Evolutionary conservation across 176 grass and related monocot genomes (phyloP).

Genomic region (Phoenix roebelenii): DNA sequence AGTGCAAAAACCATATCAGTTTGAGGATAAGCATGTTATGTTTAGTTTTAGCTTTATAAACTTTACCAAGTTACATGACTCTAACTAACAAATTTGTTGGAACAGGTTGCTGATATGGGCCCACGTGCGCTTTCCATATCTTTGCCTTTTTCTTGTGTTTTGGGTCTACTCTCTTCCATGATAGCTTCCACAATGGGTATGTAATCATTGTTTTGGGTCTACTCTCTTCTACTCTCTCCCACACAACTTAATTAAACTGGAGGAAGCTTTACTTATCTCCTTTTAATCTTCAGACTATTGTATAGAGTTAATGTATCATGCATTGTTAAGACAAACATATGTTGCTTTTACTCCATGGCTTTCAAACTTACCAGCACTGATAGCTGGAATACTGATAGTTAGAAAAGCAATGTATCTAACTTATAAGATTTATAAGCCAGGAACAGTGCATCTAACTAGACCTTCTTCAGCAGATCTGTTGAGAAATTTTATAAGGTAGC

Average conservation of each 20-base stretch:
- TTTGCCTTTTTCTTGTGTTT: slow-evolving; percentile 87
- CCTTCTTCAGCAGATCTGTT: too few species aligned
- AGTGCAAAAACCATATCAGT: neutral
- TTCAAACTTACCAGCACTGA: too few species aligned
- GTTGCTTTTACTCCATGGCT: too few species aligned
- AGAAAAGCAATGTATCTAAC: too few species aligned
- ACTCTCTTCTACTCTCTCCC: neutral
- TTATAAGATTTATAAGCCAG: too few species aligned
- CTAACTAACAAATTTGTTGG: slow-evolving; percentile 12
- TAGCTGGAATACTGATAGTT: too few species aligned
- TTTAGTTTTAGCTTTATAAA: slow-evolving; percentile 12
- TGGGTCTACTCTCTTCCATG: slow-evolving; percentile 93
- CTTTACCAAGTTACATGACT: slow-evolving; percentile 11
- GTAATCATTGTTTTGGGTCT: neutral
- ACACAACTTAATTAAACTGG: neutral
- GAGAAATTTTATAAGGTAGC: too few species aligned
- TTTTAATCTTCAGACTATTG: too few species aligned
- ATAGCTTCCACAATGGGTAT: slow-evolving; percentile 94
- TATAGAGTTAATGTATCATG: too few species aligned
- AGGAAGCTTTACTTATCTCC: too few species aligned
- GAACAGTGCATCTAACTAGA: too few species aligned
- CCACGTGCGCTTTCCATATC: slow-evolving; percentile 76
- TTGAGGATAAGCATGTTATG: neutral
- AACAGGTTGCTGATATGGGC: slow-evolving; percentile 55
- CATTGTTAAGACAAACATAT: too few species aligned